Evolutionary conservation across 2,329 filamentous ascomycete genomes (phyloP).

Genomic region (Davidsoniella virescens): DNA sequence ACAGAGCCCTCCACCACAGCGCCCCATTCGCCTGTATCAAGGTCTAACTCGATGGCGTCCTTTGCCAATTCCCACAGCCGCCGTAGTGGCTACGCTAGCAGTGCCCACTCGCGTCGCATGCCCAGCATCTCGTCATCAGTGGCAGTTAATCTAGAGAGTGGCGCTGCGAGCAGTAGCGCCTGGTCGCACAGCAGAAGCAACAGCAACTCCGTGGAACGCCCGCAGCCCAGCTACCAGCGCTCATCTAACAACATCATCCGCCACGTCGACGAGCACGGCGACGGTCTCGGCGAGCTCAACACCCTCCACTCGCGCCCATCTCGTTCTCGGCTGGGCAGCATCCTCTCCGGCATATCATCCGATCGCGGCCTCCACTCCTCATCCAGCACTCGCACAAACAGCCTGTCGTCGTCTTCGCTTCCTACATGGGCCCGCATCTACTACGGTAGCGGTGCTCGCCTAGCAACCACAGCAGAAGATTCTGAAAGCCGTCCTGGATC

Average conservation of each 20-base stretch:
- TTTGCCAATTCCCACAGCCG: constrained; percentile 22
- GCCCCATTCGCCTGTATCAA: constrained; percentile 27
- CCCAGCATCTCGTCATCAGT: constrained; percentile 42
- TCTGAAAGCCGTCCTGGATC: constrained; percentile 33
- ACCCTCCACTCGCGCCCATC: constrained; percentile 36
- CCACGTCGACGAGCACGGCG: constrained; percentile 47
- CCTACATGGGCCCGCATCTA: constrained; percentile 48
- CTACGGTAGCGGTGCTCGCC: constrained; percentile 49
- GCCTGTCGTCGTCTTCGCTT: constrained; percentile 28
- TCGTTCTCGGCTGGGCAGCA: constrained; percentile 31
- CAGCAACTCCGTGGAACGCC: constrained; percentile 33
- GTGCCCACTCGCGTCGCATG: constrained; percentile 36
- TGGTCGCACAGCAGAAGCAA: constrained; percentile 25
- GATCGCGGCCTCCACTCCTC: constrained; percentile 38
- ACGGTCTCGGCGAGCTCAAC: constrained; percentile 44
- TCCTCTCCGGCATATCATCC: constrained; percentile 32
- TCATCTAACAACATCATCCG: constrained; percentile 22
- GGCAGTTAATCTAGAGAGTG: constrained; percentile 17
- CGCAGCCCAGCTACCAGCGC: constrained; percentile 28
- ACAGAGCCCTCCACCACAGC: constrained; percentile 33
- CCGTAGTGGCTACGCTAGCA: constrained; percentile 27
- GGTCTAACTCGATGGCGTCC: constrained; percentile 25
- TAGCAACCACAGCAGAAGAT: constrained; percentile 31
- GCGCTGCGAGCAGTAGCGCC: constrained; percentile 14
- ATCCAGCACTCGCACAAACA: constrained; percentile 31